Conservation (phyloP, 2,329 filamentous ascomycete genomes). For the Hypoxylon sp. region DNA sequence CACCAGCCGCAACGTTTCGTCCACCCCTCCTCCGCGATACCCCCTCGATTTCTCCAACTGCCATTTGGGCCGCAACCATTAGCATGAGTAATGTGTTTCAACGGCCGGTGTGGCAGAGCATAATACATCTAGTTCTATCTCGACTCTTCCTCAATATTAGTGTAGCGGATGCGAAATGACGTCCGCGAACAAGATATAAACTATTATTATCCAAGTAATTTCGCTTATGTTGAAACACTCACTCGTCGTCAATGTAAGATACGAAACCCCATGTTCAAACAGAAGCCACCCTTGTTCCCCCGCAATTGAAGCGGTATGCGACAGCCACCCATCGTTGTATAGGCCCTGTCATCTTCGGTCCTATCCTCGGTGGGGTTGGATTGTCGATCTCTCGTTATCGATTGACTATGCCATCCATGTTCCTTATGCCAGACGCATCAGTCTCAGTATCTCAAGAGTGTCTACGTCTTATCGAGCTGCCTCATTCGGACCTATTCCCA, state of each 20-base stretch:
- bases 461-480: conserved; percentile 20
- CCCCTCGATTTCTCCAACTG: conserved; percentile 6
- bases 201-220: not conserved
- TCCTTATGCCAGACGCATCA: conserved; percentile 3
- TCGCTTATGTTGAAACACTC: not conserved
- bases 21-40: conserved; percentile 5
- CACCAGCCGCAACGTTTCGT: conserved; percentile 28
- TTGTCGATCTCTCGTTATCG: conserved; percentile 27
- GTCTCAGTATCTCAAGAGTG: not conserved
- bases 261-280: conserved; percentile 4
- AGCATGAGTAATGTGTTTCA: not conserved
- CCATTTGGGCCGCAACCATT: not conserved
- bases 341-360: conserved; percentile 12
- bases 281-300: not conserved
- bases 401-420: conserved; percentile 10
- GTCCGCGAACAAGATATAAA: not conserved
- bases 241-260: not conserved
- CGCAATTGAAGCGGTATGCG: not conserved
- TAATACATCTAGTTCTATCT: not conserved
- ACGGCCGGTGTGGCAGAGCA: no score
- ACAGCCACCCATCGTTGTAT: not conserved
- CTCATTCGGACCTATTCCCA: not conserved
- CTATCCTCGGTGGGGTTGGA: conserved; percentile 24
- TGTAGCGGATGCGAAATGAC: not conserved
- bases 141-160: not conserved